Base-by-base conservation (phyloP, 345 rosid species). In the Melastoma malabathricum region DNA sequence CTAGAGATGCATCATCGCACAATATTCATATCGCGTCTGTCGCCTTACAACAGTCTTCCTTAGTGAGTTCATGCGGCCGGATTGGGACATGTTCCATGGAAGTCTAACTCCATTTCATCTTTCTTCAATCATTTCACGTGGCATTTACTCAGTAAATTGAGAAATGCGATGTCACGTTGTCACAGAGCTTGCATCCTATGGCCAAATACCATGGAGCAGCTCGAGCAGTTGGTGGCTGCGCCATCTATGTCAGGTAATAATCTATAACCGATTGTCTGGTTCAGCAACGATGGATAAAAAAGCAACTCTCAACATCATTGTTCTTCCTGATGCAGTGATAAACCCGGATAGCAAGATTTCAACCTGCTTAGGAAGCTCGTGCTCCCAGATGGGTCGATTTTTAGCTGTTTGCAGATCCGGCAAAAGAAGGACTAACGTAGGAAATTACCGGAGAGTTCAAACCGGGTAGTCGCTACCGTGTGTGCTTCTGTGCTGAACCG, bases 51-150 rank as follows among this genome's bases (percentile, higher is more conserved):
- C 50, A 70, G 53, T 82, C 56, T 82, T 82, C 54, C 80, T 82
- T 10, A 80, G 89, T 6, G 89, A 78, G 56, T 75, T 82, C 60
- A 81, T 78, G 88, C 84, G 78, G 61, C 82, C 84, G 10, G 82
- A 82, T 65, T 82, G 84, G 89, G 89, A 82, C 52, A 82, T 78
- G 80, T 82, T 82, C 52, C 89, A 82, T 70, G 84, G 76, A 67
- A 71, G 77, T 63, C 17, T 27, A 63, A 15, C n/a, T 15, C 12
- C 9, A 2, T 34, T 34, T 34, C 41, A 1, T 34, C 12, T 10
- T 12, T 18, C 27, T 3, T 27, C 15, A 8, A 44, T 51, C 41
- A 48, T 8, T 16, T 3, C 7, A 4, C n/a, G 8, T 19, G 3
- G 15, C 50, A 10, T 5, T 17, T 45, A 29, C 20, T 44, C 20